Evolutionary conservation across 2,329 filamentous ascomycete genomes (phyloP).

Genomic region (Nakataea oryzae): DNA sequence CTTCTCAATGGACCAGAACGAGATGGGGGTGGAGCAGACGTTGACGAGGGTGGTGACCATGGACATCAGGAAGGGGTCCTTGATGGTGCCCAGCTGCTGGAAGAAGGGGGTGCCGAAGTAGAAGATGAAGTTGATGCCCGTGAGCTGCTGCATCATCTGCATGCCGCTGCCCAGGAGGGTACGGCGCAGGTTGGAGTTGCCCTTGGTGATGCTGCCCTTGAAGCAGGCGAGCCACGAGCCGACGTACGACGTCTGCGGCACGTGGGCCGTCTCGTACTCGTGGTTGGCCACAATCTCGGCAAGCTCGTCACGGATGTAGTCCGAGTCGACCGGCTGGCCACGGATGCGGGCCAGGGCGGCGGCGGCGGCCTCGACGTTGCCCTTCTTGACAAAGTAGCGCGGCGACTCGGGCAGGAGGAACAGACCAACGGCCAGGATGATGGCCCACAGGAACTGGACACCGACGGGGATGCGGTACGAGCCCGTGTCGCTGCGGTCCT

Average conservation of each 20-base stretch:
- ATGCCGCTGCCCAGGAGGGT: slow-evolving; percentile 62
- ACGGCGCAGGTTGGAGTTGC: slow-evolving; percentile 58
- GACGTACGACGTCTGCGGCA: slow-evolving; percentile 55
- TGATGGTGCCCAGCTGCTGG: slow-evolving; percentile 63
- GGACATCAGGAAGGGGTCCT: slow-evolving; percentile 71
- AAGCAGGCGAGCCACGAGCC: slow-evolving; percentile 61
- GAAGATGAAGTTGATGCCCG: slow-evolving; percentile 90
- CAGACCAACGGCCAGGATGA: slow-evolving; percentile 64
- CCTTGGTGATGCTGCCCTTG: slow-evolving; percentile 48
- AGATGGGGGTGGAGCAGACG: slow-evolving; percentile 73
- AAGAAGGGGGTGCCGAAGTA: slow-evolving; percentile 83
- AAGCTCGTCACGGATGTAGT: slow-evolving; percentile 69
- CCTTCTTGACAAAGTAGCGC: slow-evolving; percentile 75
- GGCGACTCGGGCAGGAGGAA: slow-evolving; percentile 75
- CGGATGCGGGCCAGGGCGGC: slow-evolving; percentile 56
- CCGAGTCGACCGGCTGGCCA: slow-evolving; percentile 61
- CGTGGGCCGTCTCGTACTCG: slow-evolving; percentile 66
- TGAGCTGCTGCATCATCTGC: slow-evolving; percentile 75
- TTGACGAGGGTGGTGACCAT: slow-evolving; percentile 85
- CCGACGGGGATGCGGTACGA: slow-evolving; percentile 74
- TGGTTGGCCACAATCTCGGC: slow-evolving; percentile 84
- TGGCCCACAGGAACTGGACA: slow-evolving; percentile 71
- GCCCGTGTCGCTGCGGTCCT: slow-evolving; percentile 49
- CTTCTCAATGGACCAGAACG: slow-evolving; percentile 77
- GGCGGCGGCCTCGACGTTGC: slow-evolving; percentile 55